Conservation (phyloP, 306 rosid genomes). For the Corylus avellana region DNA sequence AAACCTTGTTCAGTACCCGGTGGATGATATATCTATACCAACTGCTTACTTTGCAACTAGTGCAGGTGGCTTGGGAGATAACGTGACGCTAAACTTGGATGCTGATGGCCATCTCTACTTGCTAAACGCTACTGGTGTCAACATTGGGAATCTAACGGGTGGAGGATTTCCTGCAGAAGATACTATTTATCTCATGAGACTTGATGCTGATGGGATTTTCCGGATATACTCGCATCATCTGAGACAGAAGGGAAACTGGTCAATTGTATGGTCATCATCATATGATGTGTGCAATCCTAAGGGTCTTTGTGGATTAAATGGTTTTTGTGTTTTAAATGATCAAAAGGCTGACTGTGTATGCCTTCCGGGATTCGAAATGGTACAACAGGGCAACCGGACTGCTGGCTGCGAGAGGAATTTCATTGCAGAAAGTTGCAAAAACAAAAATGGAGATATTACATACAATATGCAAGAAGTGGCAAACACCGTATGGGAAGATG, state of each 20-base stretch:
- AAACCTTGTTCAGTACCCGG: slow-evolving; percentile 29
- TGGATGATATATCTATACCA: neutral
- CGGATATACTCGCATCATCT: neutral
- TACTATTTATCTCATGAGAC: neutral
- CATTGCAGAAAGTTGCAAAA: neutral
- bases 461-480: neutral
- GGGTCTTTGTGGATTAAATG: neutral
- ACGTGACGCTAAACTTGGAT: slow-evolving; percentile 17
- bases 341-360: neutral
- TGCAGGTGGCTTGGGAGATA: fast-evolving
- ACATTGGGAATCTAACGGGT: neutral
- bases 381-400: neutral
- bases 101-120: neutral
- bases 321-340: neutral
- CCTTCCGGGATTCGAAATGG: neutral
- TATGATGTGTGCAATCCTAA: neutral
- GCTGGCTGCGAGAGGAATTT: slow-evolving; percentile 17
- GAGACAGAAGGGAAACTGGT: neutral
- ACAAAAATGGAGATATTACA: neutral
- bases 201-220: neutral
- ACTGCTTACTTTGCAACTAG: too few relatives aligned
- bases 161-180: neutral
- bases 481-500: neutral
- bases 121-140: neutral
- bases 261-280: neutral